These are phyloP conservation scores for Leccinum variicolor DNA, from an alignment of 768 basidiomycete genomes.

Conservation along the genomic window DNA sequence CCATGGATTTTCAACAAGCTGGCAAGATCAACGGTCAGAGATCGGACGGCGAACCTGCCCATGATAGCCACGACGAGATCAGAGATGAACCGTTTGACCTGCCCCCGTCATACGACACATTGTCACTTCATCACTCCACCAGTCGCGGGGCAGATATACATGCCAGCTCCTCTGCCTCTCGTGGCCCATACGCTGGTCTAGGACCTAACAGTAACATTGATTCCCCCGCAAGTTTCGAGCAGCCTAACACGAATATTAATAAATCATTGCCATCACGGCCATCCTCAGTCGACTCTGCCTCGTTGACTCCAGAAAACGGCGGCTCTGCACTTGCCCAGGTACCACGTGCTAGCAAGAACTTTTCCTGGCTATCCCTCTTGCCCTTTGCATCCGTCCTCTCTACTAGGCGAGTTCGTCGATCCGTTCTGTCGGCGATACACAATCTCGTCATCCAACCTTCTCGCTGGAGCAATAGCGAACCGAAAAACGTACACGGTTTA, in stretches of 20 bases:
- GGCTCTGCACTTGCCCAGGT: background rate
- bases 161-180: background rate
- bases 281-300: background rate
- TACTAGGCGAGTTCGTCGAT: slow-evolving; percentile 48
- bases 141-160: background rate
- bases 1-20: too few species aligned
- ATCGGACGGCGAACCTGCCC: too few species aligned
- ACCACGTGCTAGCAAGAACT: slow-evolving; percentile 3
- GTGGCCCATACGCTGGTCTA: background rate
- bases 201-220: background rate
- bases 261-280: background rate
- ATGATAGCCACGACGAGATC: too few species aligned
- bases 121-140: background rate
- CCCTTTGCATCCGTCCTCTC: slow-evolving; percentile 26
- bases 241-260: background rate
- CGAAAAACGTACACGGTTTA: slow-evolving; percentile 33
- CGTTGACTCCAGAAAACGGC: background rate
- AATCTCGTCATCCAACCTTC: slow-evolving; percentile 42
- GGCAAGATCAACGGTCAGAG: too few species aligned
- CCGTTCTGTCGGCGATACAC: slow-evolving; percentile 49
- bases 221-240: background rate
- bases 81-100: background rate
- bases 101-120: slow-evolving; percentile 18
- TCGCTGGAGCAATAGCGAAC: background rate
- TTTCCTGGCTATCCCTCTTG: slow-evolving; percentile 29